Conservation (phyloP, 2,329 filamentous ascomycete genomes). For the Raffaelea ambrosiae region DNA sequence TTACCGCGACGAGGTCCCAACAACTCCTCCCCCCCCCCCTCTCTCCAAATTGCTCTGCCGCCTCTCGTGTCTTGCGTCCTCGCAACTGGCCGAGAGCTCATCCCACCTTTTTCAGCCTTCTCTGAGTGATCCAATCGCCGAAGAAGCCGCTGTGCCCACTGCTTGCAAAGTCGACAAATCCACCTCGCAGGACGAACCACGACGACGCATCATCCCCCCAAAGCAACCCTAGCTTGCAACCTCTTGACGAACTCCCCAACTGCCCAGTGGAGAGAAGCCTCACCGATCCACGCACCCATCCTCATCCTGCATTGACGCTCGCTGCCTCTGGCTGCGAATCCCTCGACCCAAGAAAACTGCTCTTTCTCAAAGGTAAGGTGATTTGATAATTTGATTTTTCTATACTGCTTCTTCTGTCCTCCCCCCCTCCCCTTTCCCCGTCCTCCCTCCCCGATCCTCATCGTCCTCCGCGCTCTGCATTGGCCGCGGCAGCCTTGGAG, state of each 20-base stretch:
- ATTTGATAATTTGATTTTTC: not conserved
- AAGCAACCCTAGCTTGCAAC: not conserved
- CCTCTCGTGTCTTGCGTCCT: not conserved
- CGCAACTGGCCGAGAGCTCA: not conserved
- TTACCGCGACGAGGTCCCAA: not conserved
- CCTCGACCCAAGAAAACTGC: not conserved
- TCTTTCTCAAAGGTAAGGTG: not conserved
- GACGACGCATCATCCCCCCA: not conserved
- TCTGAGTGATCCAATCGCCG: not conserved
- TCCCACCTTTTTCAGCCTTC: not conserved
- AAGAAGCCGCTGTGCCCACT: not conserved
- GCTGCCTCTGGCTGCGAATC: slow-evolving; percentile 12
- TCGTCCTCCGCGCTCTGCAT: too few relatives aligned
- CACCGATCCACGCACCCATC: not conserved
- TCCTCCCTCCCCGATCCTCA: too few relatives aligned
- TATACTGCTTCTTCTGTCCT: too few relatives aligned
- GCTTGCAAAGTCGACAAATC: not conserved
- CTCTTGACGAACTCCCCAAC: not conserved
- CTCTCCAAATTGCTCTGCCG: not conserved
- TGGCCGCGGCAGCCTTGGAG: too few relatives aligned
- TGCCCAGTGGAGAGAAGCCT: not conserved
- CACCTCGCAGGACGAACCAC: not conserved
- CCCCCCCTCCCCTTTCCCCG: too few relatives aligned
- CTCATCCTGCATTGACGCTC: slow-evolving; percentile 14
- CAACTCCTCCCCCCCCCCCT: not conserved